Base-by-base conservation (phyloP, 1,139 yeast species). In the Geotrichum europaeum region DNA sequence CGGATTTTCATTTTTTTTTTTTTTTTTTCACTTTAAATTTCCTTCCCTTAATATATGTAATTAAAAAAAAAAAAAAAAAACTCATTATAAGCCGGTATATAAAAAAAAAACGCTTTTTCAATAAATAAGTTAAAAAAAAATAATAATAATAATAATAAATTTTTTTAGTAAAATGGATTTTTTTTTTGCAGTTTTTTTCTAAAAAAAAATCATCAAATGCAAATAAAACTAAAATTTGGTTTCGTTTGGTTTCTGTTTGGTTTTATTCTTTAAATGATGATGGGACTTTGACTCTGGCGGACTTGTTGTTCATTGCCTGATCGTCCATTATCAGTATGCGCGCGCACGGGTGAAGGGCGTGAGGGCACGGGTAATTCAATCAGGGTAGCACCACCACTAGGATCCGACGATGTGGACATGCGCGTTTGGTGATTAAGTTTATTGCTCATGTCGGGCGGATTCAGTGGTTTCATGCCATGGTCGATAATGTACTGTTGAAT, bases 181-280 rank as follows among this genome's bases (percentile, higher is more conserved):
- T 10, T 34, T 34, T 34, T 34, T 34, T 34, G n/a, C n/a, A n/a
- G n/a, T n/a, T 34, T 34, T 13, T 13, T 13, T 34, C 40, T 9
- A 34, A 3, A 34, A 34, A 24, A 24, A 3, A 24, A 24, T 34
- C 40, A 34, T 34, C 40, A 13, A 12, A 34, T 34, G 40, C 40
- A 34, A 94, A 72, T 94, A 87, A 72, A 84, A 79, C 69, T 94
- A 99, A 99, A 24, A 24, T 24, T 24, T 24, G 25, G 25, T 24
- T 24, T 24, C 25, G n/a, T n/a, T n/a, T n/a, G n/a, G n/a, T n/a
- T n/a, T n/a, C n/a, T n/a, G n/a, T n/a, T n/a, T n/a, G n/a, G n/a
- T n/a, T n/a, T n/a, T n/a, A n/a, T n/a, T n/a, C 94, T 70, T 79
- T 91, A 40, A 82, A 96, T 0, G 86, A 86, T 65, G 98, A 94